Percentiles rank a stretch among this genome's conserved stretches.
phyloP scores from a whole-genome alignment of 1,139 yeast genomes.

The Schwanniomyces etchellsii region DNA sequence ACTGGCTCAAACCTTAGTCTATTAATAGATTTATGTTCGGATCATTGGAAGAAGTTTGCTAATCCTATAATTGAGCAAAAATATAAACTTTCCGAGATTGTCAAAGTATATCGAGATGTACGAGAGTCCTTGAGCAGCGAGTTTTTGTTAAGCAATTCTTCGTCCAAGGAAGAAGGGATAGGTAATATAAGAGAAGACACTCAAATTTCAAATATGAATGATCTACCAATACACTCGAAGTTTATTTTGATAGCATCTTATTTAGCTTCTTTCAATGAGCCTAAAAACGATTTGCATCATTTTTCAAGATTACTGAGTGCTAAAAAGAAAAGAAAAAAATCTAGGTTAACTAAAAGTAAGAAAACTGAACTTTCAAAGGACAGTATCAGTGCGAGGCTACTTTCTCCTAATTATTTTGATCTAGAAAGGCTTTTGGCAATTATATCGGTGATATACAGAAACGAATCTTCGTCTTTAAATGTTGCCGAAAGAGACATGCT shows the following conservation, averaged over 20 bases:
- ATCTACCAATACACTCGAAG: slow-evolving; percentile 53
- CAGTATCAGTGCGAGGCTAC: slow-evolving; percentile 47
- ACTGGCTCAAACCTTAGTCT: slow-evolving; percentile 48
- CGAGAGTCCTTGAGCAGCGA: slow-evolving; percentile 36
- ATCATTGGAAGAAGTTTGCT: slow-evolving; percentile 49
- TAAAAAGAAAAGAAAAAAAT: slow-evolving; percentile 29
- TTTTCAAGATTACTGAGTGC: slow-evolving; percentile 57
- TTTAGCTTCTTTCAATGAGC: slow-evolving; percentile 62
- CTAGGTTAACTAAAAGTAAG: slow-evolving; percentile 21
- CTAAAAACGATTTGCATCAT: slow-evolving; percentile 51
- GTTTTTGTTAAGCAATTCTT: slow-evolving; percentile 30
- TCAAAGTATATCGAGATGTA: slow-evolving; percentile 42
- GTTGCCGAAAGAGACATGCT: slow-evolving; percentile 19
- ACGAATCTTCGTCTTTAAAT: slow-evolving; percentile 27
- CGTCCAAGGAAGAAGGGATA: slow-evolving; percentile 22
- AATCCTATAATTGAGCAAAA: slow-evolving; percentile 33
- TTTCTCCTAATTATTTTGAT: slow-evolving; percentile 61
- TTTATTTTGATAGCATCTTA: slow-evolving; percentile 63
- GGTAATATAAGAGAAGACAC: slow-evolving; percentile 15
- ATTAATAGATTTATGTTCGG: slow-evolving; percentile 35
- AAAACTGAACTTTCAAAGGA: slow-evolving; percentile 35
- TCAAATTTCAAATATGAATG: slow-evolving; percentile 17
- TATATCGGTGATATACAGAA: slow-evolving; percentile 50
- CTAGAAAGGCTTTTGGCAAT: slow-evolving; percentile 67
- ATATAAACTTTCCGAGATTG: slow-evolving; percentile 31